Conservation (phyloP, 805 yeast genomes). For the Metschnikowia bowlesiae region DNA sequence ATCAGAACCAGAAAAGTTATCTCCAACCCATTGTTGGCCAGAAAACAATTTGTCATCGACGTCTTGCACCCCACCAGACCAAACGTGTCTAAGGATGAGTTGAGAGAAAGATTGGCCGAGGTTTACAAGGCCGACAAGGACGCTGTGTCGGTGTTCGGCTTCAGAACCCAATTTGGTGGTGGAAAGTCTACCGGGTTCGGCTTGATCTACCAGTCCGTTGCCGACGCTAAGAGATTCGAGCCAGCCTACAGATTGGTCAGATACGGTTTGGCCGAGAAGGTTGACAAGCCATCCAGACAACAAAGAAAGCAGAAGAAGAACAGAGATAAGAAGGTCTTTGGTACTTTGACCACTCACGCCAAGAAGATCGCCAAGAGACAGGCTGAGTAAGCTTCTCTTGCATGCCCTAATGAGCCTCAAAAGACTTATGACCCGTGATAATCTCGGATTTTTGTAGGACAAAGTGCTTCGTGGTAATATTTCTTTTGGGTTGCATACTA, state of each 20-base stretch:
- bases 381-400: conserved; percentile 56
- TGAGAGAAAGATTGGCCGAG: conserved; percentile 89
- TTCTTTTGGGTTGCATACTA: conserved; percentile 22
- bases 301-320: conserved; percentile 99
- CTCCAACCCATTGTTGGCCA: conserved; percentile 97
- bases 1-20: conserved; percentile 99
- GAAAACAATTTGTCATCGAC: conserved; percentile 99
- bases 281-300: conserved; percentile 98
- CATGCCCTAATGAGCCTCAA: conserved; percentile 18
- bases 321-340: conserved; percentile 98
- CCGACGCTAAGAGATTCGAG: conserved; percentile 97
- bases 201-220: conserved; percentile 95
- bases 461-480: conserved; percentile 17
- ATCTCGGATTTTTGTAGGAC: conserved; percentile 15
- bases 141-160: conserved; percentile 95
- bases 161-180: conserved; percentile 99
- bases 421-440: conserved; percentile 16
- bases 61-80: conserved; percentile 99
- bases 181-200: conserved; percentile 99
- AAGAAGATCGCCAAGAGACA: conserved; percentile 88
- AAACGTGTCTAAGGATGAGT: conserved; percentile 98
- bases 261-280: conserved; percentile 95
- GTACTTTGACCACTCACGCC: conserved; percentile 95
- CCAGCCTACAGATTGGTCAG: conserved; percentile 99
- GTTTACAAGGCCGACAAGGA: conserved; percentile 90